A percentile compares a stretch with the other conserved stretches of the same genome.
Evolutionary conservation across 768 basidiomycete genomes (phyloP).

Genomic region (Agrocybe pediades): DNA sequence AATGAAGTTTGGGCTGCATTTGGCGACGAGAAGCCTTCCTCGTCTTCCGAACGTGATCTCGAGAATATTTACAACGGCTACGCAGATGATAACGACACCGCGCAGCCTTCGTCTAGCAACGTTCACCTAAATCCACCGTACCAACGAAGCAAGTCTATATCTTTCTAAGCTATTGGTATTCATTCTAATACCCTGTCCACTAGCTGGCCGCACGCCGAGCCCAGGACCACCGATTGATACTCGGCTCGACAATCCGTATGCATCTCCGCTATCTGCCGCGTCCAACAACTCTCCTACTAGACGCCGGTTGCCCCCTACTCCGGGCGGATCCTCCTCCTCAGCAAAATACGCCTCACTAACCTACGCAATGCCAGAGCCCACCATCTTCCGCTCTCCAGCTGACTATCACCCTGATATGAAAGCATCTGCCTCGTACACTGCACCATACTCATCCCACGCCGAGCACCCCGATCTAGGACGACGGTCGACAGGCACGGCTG

Average conservation of each 20-base stretch:
- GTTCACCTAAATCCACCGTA: constrained; percentile 3
- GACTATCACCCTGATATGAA: constrained; percentile 25
- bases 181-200: constrained; percentile 2
- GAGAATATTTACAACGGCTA: constrained; percentile 41
- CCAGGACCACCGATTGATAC: constrained; percentile 17
- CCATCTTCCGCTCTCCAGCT: constrained; percentile 34
- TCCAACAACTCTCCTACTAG: constrained; percentile 29
- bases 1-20: constrained; percentile 76
- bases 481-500: constrained; percentile 11
- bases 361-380: constrained; percentile 45
- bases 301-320: constrained; percentile 48
- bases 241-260: constrained; percentile 13
- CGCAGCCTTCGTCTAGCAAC: constrained; percentile 13
- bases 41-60: constrained; percentile 29
- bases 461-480: constrained; percentile 17
- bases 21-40: constrained; percentile 41
- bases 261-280: constrained; percentile 17
- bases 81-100: constrained; percentile 25
- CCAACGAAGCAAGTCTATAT: constrained; percentile 10
- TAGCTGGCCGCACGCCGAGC: constrained; percentile 18
- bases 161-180: neutral
- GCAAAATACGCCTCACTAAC: constrained; percentile 22
- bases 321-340: constrained; percentile 32
- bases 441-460: constrained; percentile 20
- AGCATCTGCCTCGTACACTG: constrained; percentile 22